phyloP scores from a whole-genome alignment of 208 protist genomes.

The Leishmania guyanensis region DNA sequence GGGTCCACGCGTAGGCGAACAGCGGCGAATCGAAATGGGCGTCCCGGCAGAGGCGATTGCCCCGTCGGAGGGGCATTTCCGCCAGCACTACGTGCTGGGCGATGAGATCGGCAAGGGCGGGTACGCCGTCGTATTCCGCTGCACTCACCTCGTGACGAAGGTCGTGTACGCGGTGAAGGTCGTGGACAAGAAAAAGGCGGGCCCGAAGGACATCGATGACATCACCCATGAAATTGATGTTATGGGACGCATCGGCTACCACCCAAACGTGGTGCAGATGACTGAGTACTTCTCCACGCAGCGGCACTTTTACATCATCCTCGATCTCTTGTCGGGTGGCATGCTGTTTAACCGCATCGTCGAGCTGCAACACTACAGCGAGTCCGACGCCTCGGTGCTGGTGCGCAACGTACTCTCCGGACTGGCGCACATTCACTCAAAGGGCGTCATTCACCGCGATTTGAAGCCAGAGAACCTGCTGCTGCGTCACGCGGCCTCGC shows the following conservation, averaged over 20 bases:
- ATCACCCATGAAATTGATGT: slow-evolving; percentile 77
- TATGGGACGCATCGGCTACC: slow-evolving; percentile 71
- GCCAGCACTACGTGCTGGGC: slow-evolving; percentile 48
- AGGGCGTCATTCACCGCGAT: slow-evolving; percentile 99
- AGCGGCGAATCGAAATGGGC: neutral
- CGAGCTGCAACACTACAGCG: slow-evolving; percentile 96
- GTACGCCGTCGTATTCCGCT: slow-evolving; percentile 80
- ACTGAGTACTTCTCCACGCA: slow-evolving; percentile 95
- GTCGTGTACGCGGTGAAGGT: slow-evolving; percentile 78
- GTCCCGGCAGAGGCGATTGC: neutral
- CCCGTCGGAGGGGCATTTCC: slow-evolving; percentile 47
- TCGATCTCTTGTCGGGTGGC: slow-evolving; percentile 98
- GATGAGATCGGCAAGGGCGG: slow-evolving; percentile 71
- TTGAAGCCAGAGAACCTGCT: slow-evolving; percentile 99
- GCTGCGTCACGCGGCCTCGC: slow-evolving; percentile 94
- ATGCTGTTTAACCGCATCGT: slow-evolving; percentile 98
- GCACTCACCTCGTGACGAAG: slow-evolving; percentile 52
- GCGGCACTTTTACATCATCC: slow-evolving; percentile 91
- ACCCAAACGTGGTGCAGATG: slow-evolving; percentile 85
- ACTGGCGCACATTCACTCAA: slow-evolving; percentile 95
- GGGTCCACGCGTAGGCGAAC: neutral
- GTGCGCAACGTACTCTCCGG: slow-evolving; percentile 96
- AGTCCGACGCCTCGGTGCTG: slow-evolving; percentile 96
- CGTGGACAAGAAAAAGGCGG: slow-evolving; percentile 74
- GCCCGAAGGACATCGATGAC: slow-evolving; percentile 76